These are phyloP conservation scores for Coemansia sp. DNA, from an alignment of 192 early-diverging fungal species.

Conservation along the genomic window DNA sequence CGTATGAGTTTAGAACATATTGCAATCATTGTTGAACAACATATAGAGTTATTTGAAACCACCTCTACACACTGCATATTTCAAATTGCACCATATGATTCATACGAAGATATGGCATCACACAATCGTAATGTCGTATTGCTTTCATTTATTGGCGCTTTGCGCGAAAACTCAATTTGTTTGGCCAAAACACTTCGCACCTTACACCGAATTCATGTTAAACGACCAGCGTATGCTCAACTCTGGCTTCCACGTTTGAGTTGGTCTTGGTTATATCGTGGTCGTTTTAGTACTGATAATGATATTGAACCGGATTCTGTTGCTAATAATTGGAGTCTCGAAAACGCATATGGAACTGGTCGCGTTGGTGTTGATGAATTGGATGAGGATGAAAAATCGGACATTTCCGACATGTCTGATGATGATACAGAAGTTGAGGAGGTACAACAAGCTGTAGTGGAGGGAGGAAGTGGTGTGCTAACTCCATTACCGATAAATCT, in stretches of 20 bases:
- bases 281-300: conserved; percentile 20
- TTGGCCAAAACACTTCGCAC: conserved; percentile 20
- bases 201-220: conserved; percentile 17
- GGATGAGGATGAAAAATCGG: background rate
- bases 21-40: conserved; percentile 20
- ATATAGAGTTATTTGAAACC: conserved; percentile 24
- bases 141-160: conserved; percentile 43
- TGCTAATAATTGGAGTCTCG: conserved; percentile 23
- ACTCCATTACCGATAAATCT: background rate
- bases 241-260: conserved; percentile 40
- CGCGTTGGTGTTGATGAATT: conserved; percentile 3
- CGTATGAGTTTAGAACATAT: conserved; percentile 25
- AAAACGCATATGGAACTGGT: conserved; percentile 23
- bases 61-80: conserved; percentile 20
- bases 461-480: background rate
- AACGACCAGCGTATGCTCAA: conserved; percentile 18
- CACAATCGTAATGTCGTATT: conserved; percentile 30
- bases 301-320: conserved; percentile 17
- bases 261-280: conserved; percentile 38
- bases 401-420: background rate
- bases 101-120: conserved; percentile 4
- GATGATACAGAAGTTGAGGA: background rate
- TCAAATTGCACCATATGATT: conserved; percentile 28
- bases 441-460: background rate
- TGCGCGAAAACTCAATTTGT: conserved; percentile 39